A percentile compares a stretch with the other conserved stretches of the same genome.
These are phyloP conservation scores for Pachyrhizus erosus DNA, from an alignment of 306 rosid species.

Conservation along the genomic window DNA sequence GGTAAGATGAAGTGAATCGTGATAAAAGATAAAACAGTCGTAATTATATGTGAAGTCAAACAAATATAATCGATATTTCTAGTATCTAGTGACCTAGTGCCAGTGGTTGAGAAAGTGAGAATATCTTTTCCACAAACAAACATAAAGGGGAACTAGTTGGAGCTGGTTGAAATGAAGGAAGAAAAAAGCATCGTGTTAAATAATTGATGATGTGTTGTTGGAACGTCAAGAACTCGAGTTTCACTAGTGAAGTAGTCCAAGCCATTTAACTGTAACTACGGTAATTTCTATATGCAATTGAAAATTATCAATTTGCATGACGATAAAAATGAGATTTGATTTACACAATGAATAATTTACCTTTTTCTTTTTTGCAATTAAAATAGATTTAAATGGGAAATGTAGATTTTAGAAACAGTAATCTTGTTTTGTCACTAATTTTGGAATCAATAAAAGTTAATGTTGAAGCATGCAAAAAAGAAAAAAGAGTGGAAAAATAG, in stretches of 20 bases:
- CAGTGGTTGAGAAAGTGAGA: neutral
- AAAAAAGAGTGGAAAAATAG: neutral
- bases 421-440: neutral
- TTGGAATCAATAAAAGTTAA: neutral
- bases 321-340: neutral
- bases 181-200: neutral
- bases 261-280: neutral
- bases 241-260: neutral
- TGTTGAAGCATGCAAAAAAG: neutral
- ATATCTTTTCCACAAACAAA: neutral
- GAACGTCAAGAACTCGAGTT: neutral
- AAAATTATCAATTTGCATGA: neutral
- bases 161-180: neutral
- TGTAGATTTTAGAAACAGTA: neutral
- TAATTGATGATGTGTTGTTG: neutral
- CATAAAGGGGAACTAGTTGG: neutral
- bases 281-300: neutral
- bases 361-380: neutral
- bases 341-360: neutral
- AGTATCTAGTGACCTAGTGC: neutral
- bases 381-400: neutral
- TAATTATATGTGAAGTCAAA: neutral
- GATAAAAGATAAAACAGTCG: neutral
- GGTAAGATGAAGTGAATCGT: neutral
- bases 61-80: neutral